phyloP scores from a whole-genome alignment of 257 asterid species.

The Capsicum baccatum region DNA sequence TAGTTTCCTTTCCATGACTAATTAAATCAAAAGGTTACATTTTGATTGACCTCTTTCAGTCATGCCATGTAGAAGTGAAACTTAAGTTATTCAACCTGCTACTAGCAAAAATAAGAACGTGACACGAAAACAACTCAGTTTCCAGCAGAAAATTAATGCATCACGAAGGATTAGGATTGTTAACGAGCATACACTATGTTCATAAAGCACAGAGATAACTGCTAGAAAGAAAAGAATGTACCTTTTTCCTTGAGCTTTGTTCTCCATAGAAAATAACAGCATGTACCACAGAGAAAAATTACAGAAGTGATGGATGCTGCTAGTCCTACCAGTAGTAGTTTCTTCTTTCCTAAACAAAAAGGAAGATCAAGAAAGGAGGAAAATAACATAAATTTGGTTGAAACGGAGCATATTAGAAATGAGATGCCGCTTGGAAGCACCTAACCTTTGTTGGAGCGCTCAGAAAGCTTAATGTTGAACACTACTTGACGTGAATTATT shows the following conservation, averaged over 20 bases:
- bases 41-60: background rate
- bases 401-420: background rate
- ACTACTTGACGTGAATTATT: constrained; percentile 23
- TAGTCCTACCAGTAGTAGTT: constrained; percentile 3
- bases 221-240: background rate
- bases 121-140: background rate
- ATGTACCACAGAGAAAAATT: constrained; percentile 25
- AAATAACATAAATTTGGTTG: background rate
- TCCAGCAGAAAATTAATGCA: background rate
- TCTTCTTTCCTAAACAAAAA: constrained; percentile 32
- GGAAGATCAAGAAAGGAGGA: background rate
- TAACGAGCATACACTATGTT: background rate
- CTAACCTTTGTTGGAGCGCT: constrained; percentile 22
- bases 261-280: constrained; percentile 27
- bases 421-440: background rate
- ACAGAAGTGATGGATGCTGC: constrained; percentile 20
- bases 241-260: constrained; percentile 38
- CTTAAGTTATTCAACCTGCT: background rate
- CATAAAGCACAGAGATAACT: background rate
- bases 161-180: background rate
- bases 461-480: constrained; percentile 26
- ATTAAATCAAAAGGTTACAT: background rate
- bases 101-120: background rate
- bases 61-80: background rate
- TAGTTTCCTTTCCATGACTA: background rate